These are phyloP conservation scores for Colletotrichum coccodes DNA, from an alignment of 2,329 filamentous ascomycete genomes.

Conservation along the genomic window DNA sequence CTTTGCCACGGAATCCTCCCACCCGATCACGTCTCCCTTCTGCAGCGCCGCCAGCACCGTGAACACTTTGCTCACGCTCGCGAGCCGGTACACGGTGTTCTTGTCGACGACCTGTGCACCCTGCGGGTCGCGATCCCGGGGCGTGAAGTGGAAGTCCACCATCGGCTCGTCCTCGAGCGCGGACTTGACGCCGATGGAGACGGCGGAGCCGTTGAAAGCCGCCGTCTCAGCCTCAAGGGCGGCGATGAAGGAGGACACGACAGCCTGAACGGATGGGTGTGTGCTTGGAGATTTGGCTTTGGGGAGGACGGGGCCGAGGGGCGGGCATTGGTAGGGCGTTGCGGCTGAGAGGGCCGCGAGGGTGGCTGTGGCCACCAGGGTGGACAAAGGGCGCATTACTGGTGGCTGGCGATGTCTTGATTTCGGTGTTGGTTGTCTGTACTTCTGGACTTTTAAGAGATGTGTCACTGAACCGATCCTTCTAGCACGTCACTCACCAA, in stretches of 20 bases:
- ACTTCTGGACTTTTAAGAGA: not conserved
- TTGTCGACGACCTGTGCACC: conserved; percentile 40
- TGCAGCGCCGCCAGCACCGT: conserved; percentile 28
- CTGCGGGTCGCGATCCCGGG: conserved; percentile 22
- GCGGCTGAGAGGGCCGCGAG: not conserved
- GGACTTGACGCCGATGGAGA: conserved; percentile 39
- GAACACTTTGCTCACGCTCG: conserved; percentile 53
- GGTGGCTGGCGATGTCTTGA: not conserved
- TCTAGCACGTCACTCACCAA: not conserved
- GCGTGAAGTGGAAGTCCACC: conserved; percentile 40
- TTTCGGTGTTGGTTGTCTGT: too few relatives aligned
- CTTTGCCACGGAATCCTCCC: conserved; percentile 55
- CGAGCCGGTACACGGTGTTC: conserved; percentile 51
- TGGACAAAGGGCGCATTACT: not conserved
- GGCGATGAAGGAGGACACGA: conserved; percentile 11
- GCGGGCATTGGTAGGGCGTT: conserved; percentile 25
- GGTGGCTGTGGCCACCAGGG: not conserved
- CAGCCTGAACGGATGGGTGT: conserved; percentile 26
- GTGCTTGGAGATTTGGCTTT: conserved; percentile 13
- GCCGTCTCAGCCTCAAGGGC: conserved; percentile 24
- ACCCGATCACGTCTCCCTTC: conserved; percentile 20
- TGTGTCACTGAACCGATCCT: not conserved
- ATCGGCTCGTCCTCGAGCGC: conserved; percentile 37
- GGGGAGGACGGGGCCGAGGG: conserved; percentile 30
- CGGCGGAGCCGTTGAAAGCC: conserved; percentile 37